Conservation (phyloP, 2,329 filamentous ascomycete species). For the Ramularia endophylla region DNA sequence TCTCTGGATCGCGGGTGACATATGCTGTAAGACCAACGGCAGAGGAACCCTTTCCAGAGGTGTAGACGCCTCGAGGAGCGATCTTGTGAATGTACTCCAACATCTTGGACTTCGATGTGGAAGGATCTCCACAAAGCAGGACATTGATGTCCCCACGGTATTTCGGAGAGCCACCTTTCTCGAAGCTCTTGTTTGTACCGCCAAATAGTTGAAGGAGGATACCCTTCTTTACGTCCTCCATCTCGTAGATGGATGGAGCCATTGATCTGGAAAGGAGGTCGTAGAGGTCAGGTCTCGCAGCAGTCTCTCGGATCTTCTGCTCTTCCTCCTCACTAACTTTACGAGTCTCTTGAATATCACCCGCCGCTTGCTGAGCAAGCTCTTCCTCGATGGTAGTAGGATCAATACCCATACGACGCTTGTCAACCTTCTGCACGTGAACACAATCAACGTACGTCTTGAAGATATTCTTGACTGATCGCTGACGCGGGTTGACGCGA, state of each 20-base stretch:
- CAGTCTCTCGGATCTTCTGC: conserved; percentile 76
- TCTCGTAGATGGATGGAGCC: conserved; percentile 92
- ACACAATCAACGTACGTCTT: conserved; percentile 97
- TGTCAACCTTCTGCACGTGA: conserved; percentile 95
- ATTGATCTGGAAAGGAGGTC: conserved; percentile 85
- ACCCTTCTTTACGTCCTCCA: conserved; percentile 98
- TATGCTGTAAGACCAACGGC: conserved; percentile 74
- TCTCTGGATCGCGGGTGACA: conserved; percentile 68
- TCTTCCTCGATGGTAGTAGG: conserved; percentile 80
- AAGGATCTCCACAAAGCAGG: conserved; percentile 92
- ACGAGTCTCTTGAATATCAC: conserved; percentile 73
- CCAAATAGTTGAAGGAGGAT: conserved; percentile 95
- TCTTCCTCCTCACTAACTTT: conserved; percentile 83
- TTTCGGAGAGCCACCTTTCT: conserved; percentile 90
- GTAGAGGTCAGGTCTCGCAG: conserved; percentile 78
- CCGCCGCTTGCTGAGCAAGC: conserved; percentile 61
- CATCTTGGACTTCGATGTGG: conserved; percentile 92
- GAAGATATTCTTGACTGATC: conserved; percentile 90
- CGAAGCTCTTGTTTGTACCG: conserved; percentile 95
- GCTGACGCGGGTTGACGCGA: conserved; percentile 85
- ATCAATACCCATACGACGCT: conserved; percentile 88
- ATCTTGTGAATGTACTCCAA: conserved; percentile 96
- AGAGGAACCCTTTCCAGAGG: conserved; percentile 68
- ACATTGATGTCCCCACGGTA: conserved; percentile 98
- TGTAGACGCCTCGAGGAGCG: conserved; percentile 78